Conservation (phyloP, 257 asterid species). For the Scutellaria baicalensis region DNA sequence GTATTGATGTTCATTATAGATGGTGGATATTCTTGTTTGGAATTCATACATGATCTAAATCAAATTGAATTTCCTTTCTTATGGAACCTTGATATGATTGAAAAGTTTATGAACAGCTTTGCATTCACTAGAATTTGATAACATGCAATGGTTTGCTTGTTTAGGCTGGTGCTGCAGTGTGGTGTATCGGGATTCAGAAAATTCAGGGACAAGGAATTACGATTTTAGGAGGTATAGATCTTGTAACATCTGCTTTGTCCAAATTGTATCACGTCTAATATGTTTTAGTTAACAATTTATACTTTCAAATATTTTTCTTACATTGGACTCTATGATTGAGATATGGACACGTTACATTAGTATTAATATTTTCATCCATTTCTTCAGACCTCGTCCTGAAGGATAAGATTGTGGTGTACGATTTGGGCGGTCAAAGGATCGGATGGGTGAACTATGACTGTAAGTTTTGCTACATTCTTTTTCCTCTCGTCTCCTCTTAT, state of each 20-base stretch:
- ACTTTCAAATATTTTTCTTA: too few relatives aligned
- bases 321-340: too few relatives aligned
- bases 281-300: too few relatives aligned
- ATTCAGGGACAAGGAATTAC: constrained; percentile 72
- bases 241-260: not conserved
- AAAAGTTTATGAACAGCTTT: not conserved
- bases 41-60: too few relatives aligned
- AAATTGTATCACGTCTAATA: too few relatives aligned
- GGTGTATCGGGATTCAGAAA: constrained; percentile 94
- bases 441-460: constrained; percentile 95
- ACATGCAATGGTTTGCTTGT: constrained; percentile 9
- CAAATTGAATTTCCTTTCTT: too few relatives aligned
- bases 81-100: not conserved
- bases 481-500: too few relatives aligned
- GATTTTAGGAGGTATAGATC: constrained; percentile 71
- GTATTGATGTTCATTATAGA: too few relatives aligned
- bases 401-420: constrained; percentile 88
- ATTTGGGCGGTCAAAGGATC: constrained; percentile 67
- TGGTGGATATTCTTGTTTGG: too few relatives aligned
- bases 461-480: constrained; percentile 29
- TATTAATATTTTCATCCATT: not conserved
- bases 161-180: constrained; percentile 74
- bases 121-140: not conserved
- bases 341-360: not conserved
- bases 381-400: constrained; percentile 75